Base-by-base conservation (phyloP, 352 stramenopile species). In the Pythium monospermum region DNA sequence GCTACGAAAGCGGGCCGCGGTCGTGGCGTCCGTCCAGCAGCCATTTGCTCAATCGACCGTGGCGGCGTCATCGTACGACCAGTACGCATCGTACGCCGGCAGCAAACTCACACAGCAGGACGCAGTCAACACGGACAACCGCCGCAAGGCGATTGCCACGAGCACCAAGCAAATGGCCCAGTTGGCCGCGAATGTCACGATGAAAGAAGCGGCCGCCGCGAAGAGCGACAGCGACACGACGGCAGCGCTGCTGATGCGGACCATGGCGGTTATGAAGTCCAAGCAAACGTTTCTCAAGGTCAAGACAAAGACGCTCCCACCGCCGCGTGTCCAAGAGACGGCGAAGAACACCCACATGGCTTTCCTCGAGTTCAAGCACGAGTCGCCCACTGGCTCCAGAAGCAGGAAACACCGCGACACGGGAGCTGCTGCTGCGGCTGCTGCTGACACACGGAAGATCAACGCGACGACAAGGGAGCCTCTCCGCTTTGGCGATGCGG, bases 341-440 rank as follows among this genome's bases (percentile, higher is more conserved):
- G 22, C 61, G 25, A 83, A 77, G 62, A 85, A 87, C 46, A 21
- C 73, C 7, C 76, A 87, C 42, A 41, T 80, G 38, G 76, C 73
- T n/a, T 87, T 87, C 37, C 51, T 80, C 12, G 66, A 84, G 32
- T 85, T 87, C 41, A 71, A 61, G 40, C 16, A 22, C 26, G 40
- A 32, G 21, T n/a, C 26, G 16, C 11, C 6, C 38, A 25, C 38
- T n/a, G 11, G 25, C 31, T n/a, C n/a, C n/a, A n/a, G n/a, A n/a
- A n/a, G n/a, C n/a, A 12, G 11, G 12, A 10, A 11, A 32, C 26
- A 23, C 6, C 42, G 12, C 42, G 27, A 49, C 27, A 36, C 25
- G 5, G 42, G 25, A 25, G 6, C 37, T 6, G 27, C 26, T 49
- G 27, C 6, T n/a, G n/a, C 19, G 15, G 26, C 3, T 33, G 50